Percentiles rank a stretch among this genome's conserved stretches.
These are phyloP conservation scores for Polytrichum commune DNA, from an alignment of 225 moss, liverwort and hornwort species.

Conservation along the genomic window DNA sequence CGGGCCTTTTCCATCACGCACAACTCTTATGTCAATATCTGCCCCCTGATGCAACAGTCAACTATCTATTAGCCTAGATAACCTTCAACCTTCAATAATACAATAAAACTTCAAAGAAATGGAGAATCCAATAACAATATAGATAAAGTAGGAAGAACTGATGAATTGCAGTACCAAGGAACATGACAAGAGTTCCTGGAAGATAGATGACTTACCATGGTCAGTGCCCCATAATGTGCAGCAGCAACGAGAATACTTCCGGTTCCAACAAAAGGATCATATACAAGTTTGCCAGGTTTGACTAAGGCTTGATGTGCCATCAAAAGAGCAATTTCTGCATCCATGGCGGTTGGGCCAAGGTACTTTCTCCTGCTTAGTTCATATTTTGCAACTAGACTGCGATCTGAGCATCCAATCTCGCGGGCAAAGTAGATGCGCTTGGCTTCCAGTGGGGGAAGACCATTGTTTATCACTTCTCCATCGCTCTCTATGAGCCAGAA, in stretches of 20 bases:
- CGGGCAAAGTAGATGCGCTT: slow-evolving; percentile 85
- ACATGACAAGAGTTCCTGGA: not conserved
- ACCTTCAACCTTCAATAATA: not conserved
- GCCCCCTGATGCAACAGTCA: slow-evolving; percentile 58
- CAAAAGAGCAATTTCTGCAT: slow-evolving; percentile 92
- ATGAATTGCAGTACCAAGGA: slow-evolving; percentile 6
- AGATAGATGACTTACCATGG: slow-evolving; percentile 58
- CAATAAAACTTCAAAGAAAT: slow-evolving; percentile 2
- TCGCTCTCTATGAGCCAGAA: slow-evolving; percentile 92
- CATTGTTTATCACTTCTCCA: slow-evolving; percentile 69
- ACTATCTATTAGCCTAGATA: too few relatives aligned
- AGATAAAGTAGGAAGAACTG: slow-evolving; percentile 2
- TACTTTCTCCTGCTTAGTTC: slow-evolving; percentile 81
- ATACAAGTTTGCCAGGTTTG: slow-evolving; percentile 82
- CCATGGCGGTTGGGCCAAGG: slow-evolving; percentile 95
- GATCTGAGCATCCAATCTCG: slow-evolving; percentile 82
- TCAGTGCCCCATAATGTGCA: slow-evolving; percentile 92
- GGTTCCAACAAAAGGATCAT: slow-evolving; percentile 98
- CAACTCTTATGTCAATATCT: slow-evolving; percentile 97
- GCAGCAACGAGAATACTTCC: slow-evolving; percentile 98
- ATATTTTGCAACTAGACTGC: slow-evolving; percentile 81
- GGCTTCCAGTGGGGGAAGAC: slow-evolving; percentile 67
- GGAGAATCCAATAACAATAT: slow-evolving; percentile 1
- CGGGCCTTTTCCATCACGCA: slow-evolving; percentile 94
- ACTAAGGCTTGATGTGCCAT: slow-evolving; percentile 97